Base-by-base conservation (phyloP, 2,329 filamentous ascomycete genomes). In the Diaporthe velutina region DNA sequence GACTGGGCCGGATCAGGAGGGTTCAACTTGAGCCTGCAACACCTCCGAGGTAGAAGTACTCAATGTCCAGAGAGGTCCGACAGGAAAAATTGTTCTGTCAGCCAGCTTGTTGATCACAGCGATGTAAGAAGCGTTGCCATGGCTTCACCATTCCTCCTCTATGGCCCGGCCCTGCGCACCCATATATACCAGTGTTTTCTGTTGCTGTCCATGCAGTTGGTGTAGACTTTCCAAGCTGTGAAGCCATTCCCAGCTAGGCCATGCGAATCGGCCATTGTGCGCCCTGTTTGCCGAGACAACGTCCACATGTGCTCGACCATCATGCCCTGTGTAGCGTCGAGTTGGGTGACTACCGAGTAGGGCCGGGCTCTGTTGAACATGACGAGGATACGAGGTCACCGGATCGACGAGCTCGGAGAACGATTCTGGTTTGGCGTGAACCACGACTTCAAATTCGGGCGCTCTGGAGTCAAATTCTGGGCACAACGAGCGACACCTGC, bases 221-320 rank as follows among this genome's bases (percentile, higher is more conserved):
- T 28, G 9, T 48, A 60, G 5, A 40, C 5, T 19, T 28, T 2
- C 15, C 8, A 1, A 6, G 6, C 4, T n/a, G 3, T 25, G 22
- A 50, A 28, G 22, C 13, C 30, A 54, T 40, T 15, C 28, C 4
- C 33, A 54, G 22, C 6, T 9, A 12, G 22, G n/a, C 2, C 13
- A 6, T 54, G 13, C 33, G 19, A 48, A 22, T 35, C 33, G 35
- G 8, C 58, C 25, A 45, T 40, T 68, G 45, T 68, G 64, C n/a
- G n/a, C 45, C 64, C 15, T 22, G 15, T 28, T 25, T 68, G n/a
- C 64, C 64, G 64, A 68, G 64, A 68, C 64, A 68, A 54, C 33
- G n/a, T 40, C 30, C 64, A 40, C 45, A 54, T 68, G 64, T 68
- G 64, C 33, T 68, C 10, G 64, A 40, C 33, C 9, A 22, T 40